phyloP scores from a whole-genome alignment of 257 asterid genomes.

The Anisodus acutangulus region DNA sequence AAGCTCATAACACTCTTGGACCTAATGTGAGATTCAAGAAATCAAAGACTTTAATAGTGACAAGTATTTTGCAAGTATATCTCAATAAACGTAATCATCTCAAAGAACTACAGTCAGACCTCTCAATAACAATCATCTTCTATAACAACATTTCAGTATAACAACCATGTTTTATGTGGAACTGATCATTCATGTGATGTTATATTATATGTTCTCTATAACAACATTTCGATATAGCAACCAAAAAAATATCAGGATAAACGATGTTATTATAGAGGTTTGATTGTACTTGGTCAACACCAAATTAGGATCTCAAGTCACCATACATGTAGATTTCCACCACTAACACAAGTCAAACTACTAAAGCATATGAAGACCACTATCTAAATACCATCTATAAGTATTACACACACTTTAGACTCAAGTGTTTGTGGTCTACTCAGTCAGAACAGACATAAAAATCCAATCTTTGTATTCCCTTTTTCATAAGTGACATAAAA shows the following conservation, averaged over 20 bases:
- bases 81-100: neutral
- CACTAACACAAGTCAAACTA: neutral
- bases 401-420: neutral
- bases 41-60: neutral
- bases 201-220: too few relatives aligned
- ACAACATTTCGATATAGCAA: too few relatives aligned
- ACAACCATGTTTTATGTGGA: too few relatives aligned
- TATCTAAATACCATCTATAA: neutral
- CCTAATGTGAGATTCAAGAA: conserved; percentile 33
- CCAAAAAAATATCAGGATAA: too few relatives aligned
- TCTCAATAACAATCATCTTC: too few relatives aligned
- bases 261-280: too few relatives aligned
- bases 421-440: neutral
- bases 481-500: too few relatives aligned
- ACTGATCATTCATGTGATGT: too few relatives aligned
- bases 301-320: conserved; percentile 1
- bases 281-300: neutral
- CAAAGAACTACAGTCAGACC: neutral
- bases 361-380: neutral
- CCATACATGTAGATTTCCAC: neutral
- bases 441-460: neutral
- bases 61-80: neutral
- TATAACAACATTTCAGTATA: too few relatives aligned
- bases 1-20: conserved; percentile 58
- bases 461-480: neutral